Conservation (phyloP, 2,329 filamentous ascomycete species). For the Calonectria pteridis region DNA sequence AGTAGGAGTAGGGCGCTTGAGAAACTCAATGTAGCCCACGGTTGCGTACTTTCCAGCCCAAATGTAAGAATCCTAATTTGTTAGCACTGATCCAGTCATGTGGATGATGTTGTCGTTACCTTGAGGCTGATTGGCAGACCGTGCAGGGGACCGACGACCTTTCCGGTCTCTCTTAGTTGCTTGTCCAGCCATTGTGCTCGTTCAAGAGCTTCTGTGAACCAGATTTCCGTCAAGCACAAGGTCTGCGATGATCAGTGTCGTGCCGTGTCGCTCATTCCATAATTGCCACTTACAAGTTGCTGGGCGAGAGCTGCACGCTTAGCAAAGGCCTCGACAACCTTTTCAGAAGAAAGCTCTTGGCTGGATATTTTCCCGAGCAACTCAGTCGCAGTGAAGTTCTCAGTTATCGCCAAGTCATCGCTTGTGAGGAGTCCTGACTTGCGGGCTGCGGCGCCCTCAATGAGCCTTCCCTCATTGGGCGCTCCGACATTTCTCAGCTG, state of each 20-base stretch:
- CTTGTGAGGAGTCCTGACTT: constrained; percentile 31
- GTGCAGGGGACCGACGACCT: constrained; percentile 36
- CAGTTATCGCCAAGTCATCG: constrained; percentile 31
- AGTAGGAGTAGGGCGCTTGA: constrained; percentile 34
- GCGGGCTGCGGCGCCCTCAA: constrained; percentile 26
- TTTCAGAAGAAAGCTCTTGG: constrained; percentile 32
- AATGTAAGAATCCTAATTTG: constrained; percentile 39
- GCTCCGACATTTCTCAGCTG: constrained; percentile 1
- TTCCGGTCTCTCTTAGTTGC: constrained; percentile 35
- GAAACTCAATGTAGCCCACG: constrained; percentile 42
- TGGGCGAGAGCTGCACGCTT: constrained; percentile 41
- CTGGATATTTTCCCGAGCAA: constrained; percentile 28
- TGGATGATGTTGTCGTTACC: not conserved
- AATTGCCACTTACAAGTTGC: constrained; percentile 29
- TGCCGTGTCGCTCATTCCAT: not conserved
- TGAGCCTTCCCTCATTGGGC: constrained; percentile 19
- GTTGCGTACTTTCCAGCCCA: constrained; percentile 41
- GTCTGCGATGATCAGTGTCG: constrained; percentile 19
- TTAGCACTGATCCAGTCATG: not conserved
- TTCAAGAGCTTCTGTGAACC: constrained; percentile 34
- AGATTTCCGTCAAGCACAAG: constrained; percentile 36
- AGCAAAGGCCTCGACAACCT: constrained; percentile 36
- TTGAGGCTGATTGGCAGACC: constrained; percentile 41
- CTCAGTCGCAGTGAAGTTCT: constrained; percentile 30
- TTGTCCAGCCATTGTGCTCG: constrained; percentile 33